A percentile compares a stretch with the other conserved stretches of the same genome.
These are phyloP conservation scores for Staphylotrichum tortipilum DNA, from an alignment of 495 filamentous ascomycete genomes.

Conservation along the genomic window DNA sequence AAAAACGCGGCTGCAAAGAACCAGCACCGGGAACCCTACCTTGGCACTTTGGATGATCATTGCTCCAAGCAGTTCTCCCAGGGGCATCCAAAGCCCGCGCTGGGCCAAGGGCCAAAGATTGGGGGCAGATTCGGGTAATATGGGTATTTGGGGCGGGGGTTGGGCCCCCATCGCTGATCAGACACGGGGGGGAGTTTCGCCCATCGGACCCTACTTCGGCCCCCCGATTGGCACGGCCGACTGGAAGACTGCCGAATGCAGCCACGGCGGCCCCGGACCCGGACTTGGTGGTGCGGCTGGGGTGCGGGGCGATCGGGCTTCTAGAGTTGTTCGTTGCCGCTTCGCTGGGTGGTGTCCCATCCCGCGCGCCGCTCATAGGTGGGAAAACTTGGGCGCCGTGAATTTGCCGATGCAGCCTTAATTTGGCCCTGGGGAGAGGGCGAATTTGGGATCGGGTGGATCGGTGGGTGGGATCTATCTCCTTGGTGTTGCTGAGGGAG, in stretches of 20 bases:
- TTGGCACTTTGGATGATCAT: slow-evolving; percentile 29
- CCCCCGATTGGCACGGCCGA: slow-evolving; percentile 17
- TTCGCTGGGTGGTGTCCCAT: not conserved
- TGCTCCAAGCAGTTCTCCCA: not conserved
- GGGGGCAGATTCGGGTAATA: slow-evolving; percentile 24
- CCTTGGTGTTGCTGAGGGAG: no score
- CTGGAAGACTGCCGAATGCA: slow-evolving; percentile 20
- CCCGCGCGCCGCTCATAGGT: not conserved
- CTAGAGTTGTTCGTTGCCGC: not conserved
- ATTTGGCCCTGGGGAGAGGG: not conserved
- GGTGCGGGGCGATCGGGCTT: not conserved
- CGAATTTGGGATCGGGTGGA: not conserved
- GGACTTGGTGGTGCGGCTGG: not conserved
- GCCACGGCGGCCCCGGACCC: slow-evolving; percentile 12
- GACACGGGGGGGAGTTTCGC: slow-evolving; percentile 1
- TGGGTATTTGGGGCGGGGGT: slow-evolving; percentile 29
- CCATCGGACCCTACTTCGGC: slow-evolving; percentile 9
- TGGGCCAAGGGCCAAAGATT: slow-evolving; percentile 5
- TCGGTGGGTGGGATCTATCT: no score
- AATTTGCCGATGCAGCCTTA: not conserved
- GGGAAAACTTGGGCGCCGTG: not conserved
- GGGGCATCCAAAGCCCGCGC: slow-evolving; percentile 9
- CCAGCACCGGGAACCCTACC: not conserved
- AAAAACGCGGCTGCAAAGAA: slow-evolving; percentile 6
- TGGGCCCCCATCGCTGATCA: slow-evolving; percentile 16